Evolutionary conservation across 2,329 filamentous ascomycete species (phyloP), one percentile per base, ranked within the genome.

Genomic region (Plectosphaerella cucumerina): DNA sequence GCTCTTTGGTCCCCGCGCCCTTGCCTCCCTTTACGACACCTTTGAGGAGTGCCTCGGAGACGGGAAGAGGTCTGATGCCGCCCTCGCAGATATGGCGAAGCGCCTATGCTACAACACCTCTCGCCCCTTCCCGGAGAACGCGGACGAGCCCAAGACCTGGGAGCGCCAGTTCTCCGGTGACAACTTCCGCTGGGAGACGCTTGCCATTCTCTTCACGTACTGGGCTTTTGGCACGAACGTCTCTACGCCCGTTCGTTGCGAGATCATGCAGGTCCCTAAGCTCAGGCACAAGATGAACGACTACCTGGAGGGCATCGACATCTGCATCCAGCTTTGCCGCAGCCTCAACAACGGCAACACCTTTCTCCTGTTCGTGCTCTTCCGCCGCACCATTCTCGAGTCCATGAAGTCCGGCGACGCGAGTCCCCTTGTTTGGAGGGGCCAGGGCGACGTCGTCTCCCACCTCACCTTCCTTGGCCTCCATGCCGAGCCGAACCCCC

Each of bases 381-480:
- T 61, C n/a, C 64, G 68, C n/a, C 61, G 66, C 8, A 49, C 55
- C 5, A 65, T 69, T 2, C 54, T 70, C 1, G 65, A 71, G 23
- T 72, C 71, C 0, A 57, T 73, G 0, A 56, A 71, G 9, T 60
- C 59, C 2, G 72, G 72, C 12, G 72, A 74, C 46, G 69, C 70
- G 0, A 66, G 70, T 70, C 56, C 70, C 31, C 56, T 67, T 0
- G 64, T 65, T 4, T 74, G 70, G 70, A 64, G 65, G 22, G 62
- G 62, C 18, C 62, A 69, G 18, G 67, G 66, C 34, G 69, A 73
- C 26, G 59, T 65, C 0, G 63, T 72, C 1, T 65, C 69, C 0
- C 46, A 71, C 17, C 51, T 62, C 31, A 71, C 67, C 0, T 71
- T 68, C 20, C 60, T 71, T 3, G 69, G 69, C 1, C 52, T 70